Conservation (phyloP, 2,329 filamentous ascomycete species). For the Pseudofabraea citricarpa region DNA sequence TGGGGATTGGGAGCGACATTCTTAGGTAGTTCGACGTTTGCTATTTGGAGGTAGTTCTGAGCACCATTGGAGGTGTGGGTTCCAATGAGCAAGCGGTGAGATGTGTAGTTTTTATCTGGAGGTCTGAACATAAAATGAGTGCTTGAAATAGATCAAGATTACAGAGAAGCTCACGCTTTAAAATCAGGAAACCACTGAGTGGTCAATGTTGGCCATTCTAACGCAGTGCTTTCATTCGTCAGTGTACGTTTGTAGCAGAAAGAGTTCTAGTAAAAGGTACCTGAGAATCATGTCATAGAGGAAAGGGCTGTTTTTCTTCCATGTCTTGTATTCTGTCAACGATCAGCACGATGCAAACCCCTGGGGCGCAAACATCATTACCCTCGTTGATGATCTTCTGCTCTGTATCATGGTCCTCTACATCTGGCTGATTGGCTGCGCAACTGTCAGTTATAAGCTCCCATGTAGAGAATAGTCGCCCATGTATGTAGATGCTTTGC, state of each 20-base stretch:
- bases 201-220: constrained; percentile 96
- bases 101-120: constrained; percentile 79
- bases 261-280: constrained; percentile 36
- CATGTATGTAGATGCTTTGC: too few relatives aligned
- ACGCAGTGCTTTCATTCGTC: constrained; percentile 59
- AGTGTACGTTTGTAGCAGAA: constrained; percentile 4
- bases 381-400: constrained; percentile 94
- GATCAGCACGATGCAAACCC: background rate
- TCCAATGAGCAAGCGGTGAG: constrained; percentile 85
- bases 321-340: constrained; percentile 88
- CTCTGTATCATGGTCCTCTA: constrained; percentile 64
- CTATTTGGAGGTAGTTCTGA: constrained; percentile 91
- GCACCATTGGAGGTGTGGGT: constrained; percentile 88
- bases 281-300: constrained; percentile 97
- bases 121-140: constrained; percentile 38
- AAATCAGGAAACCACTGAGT: constrained; percentile 98
- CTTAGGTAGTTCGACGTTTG: constrained; percentile 88
- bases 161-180: constrained; percentile 53
- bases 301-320: constrained; percentile 99
- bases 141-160: background rate
- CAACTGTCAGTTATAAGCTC: constrained; percentile 36
- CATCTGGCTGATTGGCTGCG: constrained; percentile 48
- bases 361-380: constrained; percentile 28
- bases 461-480: too few relatives aligned
- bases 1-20: constrained; percentile 66